These are phyloP conservation scores for Trametes meyenii DNA, from an alignment of 768 basidiomycete genomes.

Conservation along the genomic window DNA sequence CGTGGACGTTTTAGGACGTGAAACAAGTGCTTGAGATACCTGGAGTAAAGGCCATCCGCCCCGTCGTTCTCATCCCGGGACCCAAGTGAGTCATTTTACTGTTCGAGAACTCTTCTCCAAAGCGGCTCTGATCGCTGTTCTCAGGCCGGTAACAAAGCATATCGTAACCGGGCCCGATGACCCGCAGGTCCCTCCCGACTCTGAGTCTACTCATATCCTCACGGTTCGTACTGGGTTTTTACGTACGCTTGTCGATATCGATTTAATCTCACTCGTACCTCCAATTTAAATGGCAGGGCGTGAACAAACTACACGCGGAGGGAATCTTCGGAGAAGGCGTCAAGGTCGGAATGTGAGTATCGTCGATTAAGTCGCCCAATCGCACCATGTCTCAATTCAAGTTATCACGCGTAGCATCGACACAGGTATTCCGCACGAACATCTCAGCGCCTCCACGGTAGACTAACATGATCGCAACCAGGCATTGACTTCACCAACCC, in stretches of 20 bases:
- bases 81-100: conserved; percentile 42
- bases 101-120: not conserved
- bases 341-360: conserved; percentile 63
- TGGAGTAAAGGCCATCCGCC: conserved; percentile 63
- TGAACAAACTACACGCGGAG: conserved; percentile 64
- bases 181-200: conserved; percentile 46
- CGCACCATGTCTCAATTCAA: not conserved
- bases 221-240: conserved; percentile 40
- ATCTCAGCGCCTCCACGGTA: not conserved
- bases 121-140: conserved; percentile 4
- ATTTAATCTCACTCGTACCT: not conserved
- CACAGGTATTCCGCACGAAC: conserved; percentile 24
- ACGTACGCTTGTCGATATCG: not conserved
- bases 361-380: too few species aligned
- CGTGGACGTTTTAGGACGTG: conserved; percentile 44
- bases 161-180: conserved; percentile 46
- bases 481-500: conserved; percentile 61
- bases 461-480: conserved; percentile 7
- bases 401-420: conserved; percentile 46
- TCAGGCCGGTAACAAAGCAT: conserved; percentile 48
- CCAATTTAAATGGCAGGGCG: conserved; percentile 45
- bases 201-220: conserved; percentile 54
- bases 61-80: conserved; percentile 46
- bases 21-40: conserved; percentile 45
- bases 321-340: conserved; percentile 66